Conservation (phyloP, 108 stramenopile genomes). For the Nannochloropsis granulata region DNA sequence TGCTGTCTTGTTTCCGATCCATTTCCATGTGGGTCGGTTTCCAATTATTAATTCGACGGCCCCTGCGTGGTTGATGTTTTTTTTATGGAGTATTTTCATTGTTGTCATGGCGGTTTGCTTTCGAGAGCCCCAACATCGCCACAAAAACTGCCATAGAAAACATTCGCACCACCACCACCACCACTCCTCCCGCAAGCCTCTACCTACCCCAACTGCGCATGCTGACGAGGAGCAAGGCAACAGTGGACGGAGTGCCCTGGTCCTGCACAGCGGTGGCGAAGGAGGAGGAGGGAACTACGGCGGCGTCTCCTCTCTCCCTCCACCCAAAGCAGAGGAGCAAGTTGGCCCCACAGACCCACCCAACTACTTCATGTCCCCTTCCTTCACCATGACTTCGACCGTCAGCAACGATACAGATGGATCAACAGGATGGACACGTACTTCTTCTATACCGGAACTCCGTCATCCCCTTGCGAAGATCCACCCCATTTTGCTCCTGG, state of each 20-base stretch:
- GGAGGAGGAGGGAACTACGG: background rate
- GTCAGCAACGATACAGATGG: background rate
- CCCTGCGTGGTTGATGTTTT: conserved; percentile 58
- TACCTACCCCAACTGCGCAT: background rate
- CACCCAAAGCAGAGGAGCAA: background rate
- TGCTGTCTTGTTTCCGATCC: conserved; percentile 41
- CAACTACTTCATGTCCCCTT: background rate
- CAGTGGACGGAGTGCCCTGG: background rate
- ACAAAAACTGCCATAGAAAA: background rate
- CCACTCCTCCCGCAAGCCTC: background rate
- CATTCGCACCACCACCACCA: background rate
- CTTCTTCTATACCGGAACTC: background rate
- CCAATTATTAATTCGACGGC: conserved; percentile 38
- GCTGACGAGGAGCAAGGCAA: background rate
- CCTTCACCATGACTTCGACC: background rate
- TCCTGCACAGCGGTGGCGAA: background rate
- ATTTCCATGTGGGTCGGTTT: conserved; percentile 30
- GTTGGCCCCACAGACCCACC: background rate
- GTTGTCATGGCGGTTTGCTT: conserved; percentile 44
- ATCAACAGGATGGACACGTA: background rate
- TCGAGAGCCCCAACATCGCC: conserved; percentile 48
- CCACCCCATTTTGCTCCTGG: background rate
- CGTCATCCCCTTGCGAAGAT: background rate
- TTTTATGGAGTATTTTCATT: conserved; percentile 49
- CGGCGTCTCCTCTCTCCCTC: background rate